A percentile compares a stretch with the other conserved stretches of the same genome.
Conservation (phyloP, 805 yeast genomes). For the Suhomyces pyralidae region DNA sequence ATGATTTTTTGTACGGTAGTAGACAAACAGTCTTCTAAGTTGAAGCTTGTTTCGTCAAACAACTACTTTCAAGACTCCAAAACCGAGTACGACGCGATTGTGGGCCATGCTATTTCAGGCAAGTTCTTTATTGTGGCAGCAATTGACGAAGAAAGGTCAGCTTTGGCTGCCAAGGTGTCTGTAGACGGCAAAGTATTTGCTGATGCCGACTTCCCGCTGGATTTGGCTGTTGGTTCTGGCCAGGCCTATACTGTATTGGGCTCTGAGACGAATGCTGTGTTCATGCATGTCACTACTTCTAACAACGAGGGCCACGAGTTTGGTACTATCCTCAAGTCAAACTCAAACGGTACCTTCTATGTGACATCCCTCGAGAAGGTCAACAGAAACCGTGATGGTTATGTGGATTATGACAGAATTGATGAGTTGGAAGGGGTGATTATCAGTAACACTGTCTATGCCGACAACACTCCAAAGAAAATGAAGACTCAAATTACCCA, state of each 20-base stretch:
- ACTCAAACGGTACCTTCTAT: constrained; percentile 87
- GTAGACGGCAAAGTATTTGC: constrained; percentile 77
- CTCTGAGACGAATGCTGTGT: constrained; percentile 65
- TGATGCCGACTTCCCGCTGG: constrained; percentile 71
- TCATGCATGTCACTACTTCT: constrained; percentile 78
- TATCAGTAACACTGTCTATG: constrained; percentile 65
- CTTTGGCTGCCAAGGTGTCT: constrained; percentile 67
- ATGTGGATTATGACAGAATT: constrained; percentile 84
- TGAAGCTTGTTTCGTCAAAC: constrained; percentile 43
- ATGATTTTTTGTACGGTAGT: constrained; percentile 64
- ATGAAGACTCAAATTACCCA: constrained; percentile 74
- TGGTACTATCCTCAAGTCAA: constrained; percentile 83
- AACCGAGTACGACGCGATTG: constrained; percentile 51
- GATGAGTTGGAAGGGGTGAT: constrained; percentile 84
- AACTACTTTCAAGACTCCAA: constrained; percentile 49
- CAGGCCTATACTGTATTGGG: constrained; percentile 72
- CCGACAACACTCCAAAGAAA: constrained; percentile 48
- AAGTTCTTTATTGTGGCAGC: constrained; percentile 73
- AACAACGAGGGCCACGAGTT: constrained; percentile 49
- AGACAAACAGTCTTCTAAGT: constrained; percentile 20
- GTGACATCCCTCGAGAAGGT: constrained; percentile 65
- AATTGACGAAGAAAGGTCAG: constrained; percentile 41
- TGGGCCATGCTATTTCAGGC: constrained; percentile 73
- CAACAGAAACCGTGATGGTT: constrained; percentile 71
- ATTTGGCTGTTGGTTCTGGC: constrained; percentile 55